A percentile compares a stretch with the other conserved stretches of the same genome.
phyloP scores from a whole-genome alignment of 257 asterid genomes.

The Fraxinus excelsior region DNA sequence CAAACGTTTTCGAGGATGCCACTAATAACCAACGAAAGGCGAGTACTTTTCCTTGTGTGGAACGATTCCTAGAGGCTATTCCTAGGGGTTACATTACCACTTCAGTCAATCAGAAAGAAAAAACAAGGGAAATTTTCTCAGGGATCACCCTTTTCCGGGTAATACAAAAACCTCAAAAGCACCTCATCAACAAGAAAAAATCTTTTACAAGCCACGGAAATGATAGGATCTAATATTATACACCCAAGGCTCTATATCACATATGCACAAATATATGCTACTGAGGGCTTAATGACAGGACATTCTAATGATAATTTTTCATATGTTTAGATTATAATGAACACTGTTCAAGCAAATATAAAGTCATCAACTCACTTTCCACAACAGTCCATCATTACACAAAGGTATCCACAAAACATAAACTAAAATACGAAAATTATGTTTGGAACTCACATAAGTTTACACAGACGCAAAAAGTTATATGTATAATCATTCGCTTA shows the following conservation, averaged over 20 bases:
- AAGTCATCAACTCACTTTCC: background rate
- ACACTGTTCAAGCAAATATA: background rate
- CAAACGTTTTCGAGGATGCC: too few relatives aligned
- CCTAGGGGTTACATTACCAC: too few relatives aligned
- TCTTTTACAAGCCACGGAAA: background rate
- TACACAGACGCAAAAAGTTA: background rate
- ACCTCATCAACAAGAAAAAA: background rate
- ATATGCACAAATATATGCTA: background rate
- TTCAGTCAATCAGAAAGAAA: too few relatives aligned
- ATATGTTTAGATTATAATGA: background rate
- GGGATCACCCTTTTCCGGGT: too few relatives aligned
- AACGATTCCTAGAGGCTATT: too few relatives aligned
- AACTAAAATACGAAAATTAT: background rate
- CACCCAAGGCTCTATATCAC: background rate
- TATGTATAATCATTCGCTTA: conserved; percentile 15
- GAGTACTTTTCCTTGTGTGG: too few relatives aligned
- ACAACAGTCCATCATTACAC: background rate
- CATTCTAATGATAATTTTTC: background rate
- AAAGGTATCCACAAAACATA: background rate
- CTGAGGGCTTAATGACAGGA: background rate
- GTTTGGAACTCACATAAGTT: background rate
- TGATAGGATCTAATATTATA: background rate
- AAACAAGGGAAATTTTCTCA: too few relatives aligned
- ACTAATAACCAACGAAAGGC: too few relatives aligned
- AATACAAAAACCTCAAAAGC: too few relatives aligned